These are phyloP conservation scores for Penicillium sp. DNA, from an alignment of 2,329 filamentous ascomycete genomes.

Conservation along the genomic window DNA sequence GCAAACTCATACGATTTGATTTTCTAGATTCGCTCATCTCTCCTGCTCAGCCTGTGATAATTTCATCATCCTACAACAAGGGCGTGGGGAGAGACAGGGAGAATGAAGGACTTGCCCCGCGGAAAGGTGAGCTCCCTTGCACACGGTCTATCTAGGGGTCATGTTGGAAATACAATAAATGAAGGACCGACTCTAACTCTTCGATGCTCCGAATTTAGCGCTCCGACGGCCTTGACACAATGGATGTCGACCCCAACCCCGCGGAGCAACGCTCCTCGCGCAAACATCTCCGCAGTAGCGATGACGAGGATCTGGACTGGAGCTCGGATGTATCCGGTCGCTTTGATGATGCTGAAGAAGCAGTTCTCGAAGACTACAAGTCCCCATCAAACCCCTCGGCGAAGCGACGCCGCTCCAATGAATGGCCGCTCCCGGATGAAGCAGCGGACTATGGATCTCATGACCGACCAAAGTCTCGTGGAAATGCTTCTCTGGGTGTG, in stretches of 20 bases:
- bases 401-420: constrained; percentile 42
- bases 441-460: constrained; percentile 18
- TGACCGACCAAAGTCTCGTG: constrained; percentile 13
- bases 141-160: background rate
- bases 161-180: background rate
- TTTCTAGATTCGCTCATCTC: background rate
- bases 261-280: constrained; percentile 22
- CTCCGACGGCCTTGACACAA: background rate
- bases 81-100: background rate
- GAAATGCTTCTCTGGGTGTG: constrained; percentile 3
- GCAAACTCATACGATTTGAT: background rate
- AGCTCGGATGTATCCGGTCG: constrained; percentile 32
- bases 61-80: background rate
- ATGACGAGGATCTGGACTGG: constrained; percentile 18
- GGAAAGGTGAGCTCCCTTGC: background rate
- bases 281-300: constrained; percentile 27
- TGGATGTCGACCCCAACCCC: constrained; percentile 15
- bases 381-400: constrained; percentile 29
- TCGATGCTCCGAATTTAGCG: background rate
- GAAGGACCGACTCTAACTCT: background rate
- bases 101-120: background rate
- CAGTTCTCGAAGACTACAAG: constrained; percentile 17
- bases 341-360: constrained; percentile 35
- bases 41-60: background rate
- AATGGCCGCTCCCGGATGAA: constrained; percentile 40